These are phyloP conservation scores for Lunasporangiospora selenospora DNA, from an alignment of 192 early-diverging fungal genomes.

Conservation along the genomic window DNA sequence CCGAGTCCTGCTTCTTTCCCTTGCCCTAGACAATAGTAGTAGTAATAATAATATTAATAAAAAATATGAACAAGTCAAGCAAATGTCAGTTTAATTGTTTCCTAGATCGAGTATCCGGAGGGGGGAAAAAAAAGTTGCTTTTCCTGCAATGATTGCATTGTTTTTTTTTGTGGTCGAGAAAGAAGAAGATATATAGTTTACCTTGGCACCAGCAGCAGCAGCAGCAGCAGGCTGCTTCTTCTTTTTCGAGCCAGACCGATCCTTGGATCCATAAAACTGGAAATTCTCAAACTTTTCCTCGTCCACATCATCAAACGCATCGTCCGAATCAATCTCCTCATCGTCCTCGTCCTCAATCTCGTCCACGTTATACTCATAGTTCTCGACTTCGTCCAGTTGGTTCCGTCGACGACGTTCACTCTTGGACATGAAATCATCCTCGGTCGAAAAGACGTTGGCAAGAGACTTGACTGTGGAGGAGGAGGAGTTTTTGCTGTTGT, in stretches of 20 bases:
- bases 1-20: constrained; percentile 18
- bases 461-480: constrained; percentile 26
- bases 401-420: constrained; percentile 48
- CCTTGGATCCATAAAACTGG: constrained; percentile 62
- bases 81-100: too few relatives aligned
- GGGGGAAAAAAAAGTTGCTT: too few relatives aligned
- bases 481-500: constrained; percentile 22
- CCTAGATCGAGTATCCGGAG: too few relatives aligned
- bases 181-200: too few relatives aligned
- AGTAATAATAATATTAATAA: too few relatives aligned
- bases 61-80: too few relatives aligned
- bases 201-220: too few relatives aligned
- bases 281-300: constrained; percentile 84
- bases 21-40: constrained; percentile 15
- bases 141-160: too few relatives aligned
- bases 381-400: constrained; percentile 65
- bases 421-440: constrained; percentile 54
- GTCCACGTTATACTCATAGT: constrained; percentile 77
- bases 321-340: constrained; percentile 94
- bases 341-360: constrained; percentile 88
- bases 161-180: too few relatives aligned
- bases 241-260: constrained; percentile 35
- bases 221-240: constrained; percentile 12
- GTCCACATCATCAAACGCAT: constrained; percentile 85
- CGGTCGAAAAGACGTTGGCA: constrained; percentile 40